Conservation (phyloP, 2,329 filamentous ascomycete species). For the Penicillium rolfsii region DNA sequence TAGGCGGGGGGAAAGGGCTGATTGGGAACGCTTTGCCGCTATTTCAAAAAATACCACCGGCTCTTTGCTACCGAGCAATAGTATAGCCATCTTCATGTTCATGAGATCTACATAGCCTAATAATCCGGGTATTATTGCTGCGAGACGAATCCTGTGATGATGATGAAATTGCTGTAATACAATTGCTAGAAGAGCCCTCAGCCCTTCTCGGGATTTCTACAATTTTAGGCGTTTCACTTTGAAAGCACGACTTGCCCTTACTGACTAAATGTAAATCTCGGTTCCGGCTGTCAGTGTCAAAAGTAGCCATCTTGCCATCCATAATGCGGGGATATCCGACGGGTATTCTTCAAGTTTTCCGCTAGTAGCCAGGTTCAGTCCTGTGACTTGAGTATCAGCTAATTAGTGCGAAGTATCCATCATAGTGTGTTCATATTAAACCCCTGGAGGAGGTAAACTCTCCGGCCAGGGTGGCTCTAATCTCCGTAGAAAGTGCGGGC, state of each 20-base stretch:
- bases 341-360: not conserved
- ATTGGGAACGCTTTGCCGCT: not conserved
- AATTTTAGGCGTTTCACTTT: not conserved
- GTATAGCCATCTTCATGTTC: not conserved
- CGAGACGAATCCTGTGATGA: too few species aligned
- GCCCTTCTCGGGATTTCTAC: not conserved
- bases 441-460: not conserved
- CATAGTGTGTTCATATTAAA: not conserved
- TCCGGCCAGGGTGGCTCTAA: not conserved
- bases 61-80: too few species aligned
- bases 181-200: not conserved
- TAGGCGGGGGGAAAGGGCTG: not conserved
- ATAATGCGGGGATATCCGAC: not conserved
- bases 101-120: constrained; percentile 3
- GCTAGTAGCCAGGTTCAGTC: not conserved
- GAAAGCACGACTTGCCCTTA: not conserved
- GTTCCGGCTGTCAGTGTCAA: not conserved
- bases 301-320: not conserved
- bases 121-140: constrained; percentile 1
- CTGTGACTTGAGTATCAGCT: not conserved
- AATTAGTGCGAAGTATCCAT: too few species aligned
- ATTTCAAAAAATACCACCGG: not conserved
- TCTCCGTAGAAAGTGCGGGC: constrained; percentile 4
- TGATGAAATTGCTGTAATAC: not conserved
- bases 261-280: too few species aligned